Conservation (phyloP, 192 early-diverging fungal genomes). For the Physocladia obscura region DNA sequence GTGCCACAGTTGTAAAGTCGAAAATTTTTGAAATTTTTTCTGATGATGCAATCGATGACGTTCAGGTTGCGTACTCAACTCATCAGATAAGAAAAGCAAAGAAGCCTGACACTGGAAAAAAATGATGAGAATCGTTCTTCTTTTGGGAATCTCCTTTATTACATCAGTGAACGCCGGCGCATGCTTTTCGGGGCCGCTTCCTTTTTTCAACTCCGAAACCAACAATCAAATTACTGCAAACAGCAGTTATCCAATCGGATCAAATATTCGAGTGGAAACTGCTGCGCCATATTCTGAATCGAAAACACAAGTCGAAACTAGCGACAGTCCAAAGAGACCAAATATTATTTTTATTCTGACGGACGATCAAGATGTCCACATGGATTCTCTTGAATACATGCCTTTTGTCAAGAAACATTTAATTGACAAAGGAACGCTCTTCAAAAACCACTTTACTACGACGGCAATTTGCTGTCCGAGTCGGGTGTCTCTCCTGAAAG, state of each 20-base stretch:
- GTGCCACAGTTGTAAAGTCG: too few relatives aligned
- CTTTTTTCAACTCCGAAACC: neutral
- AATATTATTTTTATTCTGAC: conserved; percentile 68
- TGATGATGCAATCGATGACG: too few relatives aligned
- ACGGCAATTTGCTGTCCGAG: conserved; percentile 66
- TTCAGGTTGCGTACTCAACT: too few relatives aligned
- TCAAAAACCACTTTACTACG: conserved; percentile 62
- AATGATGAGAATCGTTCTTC: too few relatives aligned
- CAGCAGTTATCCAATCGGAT: neutral
- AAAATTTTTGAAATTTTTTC: too few relatives aligned
- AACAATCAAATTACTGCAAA: neutral
- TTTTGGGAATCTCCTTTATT: too few relatives aligned
- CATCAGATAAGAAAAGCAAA: too few relatives aligned
- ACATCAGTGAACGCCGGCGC: too few relatives aligned
- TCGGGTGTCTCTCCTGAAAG: conserved; percentile 56
- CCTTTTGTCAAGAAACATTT: conserved; percentile 63
- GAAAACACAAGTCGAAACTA: neutral
- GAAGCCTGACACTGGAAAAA: too few relatives aligned
- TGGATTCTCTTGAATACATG: conserved; percentile 61
- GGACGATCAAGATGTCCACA: conserved; percentile 62
- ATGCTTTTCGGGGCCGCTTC: neutral
- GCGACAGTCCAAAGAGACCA: conserved; percentile 29
- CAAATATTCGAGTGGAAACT: neutral
- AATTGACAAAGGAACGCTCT: conserved; percentile 57
- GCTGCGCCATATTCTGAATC: neutral